Conservation (phyloP, 306 rosid species). For the Casuarina glauca region DNA sequence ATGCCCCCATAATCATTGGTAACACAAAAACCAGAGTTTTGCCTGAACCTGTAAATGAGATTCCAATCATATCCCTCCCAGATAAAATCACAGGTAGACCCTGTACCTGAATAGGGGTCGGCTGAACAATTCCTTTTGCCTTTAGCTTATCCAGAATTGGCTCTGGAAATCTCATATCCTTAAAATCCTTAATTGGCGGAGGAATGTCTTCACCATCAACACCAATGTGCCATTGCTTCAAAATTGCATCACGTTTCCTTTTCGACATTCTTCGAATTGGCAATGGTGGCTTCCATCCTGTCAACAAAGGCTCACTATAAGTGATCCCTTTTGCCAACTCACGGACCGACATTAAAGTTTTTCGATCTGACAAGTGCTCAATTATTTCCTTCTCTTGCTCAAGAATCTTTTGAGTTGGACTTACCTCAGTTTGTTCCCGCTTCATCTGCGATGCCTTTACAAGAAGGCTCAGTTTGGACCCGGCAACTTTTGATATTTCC, state of each 20-base stretch:
- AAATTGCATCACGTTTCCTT: conserved; percentile 64
- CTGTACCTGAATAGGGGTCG: conserved; percentile 96
- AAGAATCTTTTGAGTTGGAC: conserved; percentile 70
- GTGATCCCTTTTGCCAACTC: conserved; percentile 93
- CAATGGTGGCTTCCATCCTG: conserved; percentile 96
- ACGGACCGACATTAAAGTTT: conserved; percentile 85
- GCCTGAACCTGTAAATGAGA: conserved; percentile 90
- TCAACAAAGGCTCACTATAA: conserved; percentile 69
- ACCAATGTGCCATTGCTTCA: conserved; percentile 88
- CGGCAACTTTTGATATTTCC: conserved; percentile 56
- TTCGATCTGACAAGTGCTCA: conserved; percentile 77
- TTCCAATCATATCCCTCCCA: conserved; percentile 95
- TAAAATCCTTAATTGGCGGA: conserved; percentile 78
- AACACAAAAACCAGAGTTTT: conserved; percentile 88
- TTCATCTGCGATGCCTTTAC: conserved; percentile 81
- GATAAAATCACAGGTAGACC: conserved; percentile 89
- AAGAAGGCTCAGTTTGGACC: conserved; percentile 80
- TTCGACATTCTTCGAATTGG: conserved; percentile 63
- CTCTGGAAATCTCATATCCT: conserved; percentile 91
- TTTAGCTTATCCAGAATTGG: conserved; percentile 73
- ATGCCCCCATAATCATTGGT: conserved; percentile 87
- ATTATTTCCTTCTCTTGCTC: conserved; percentile 93
- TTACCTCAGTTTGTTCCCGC: conserved; percentile 81
- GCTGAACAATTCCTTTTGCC: conserved; percentile 86
- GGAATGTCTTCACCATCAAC: conserved; percentile 82